Evolutionary conservation across 371 early-diverging fungal genomes (phyloP).

Genomic region (Amoeboaphelidium occidentale): DNA sequence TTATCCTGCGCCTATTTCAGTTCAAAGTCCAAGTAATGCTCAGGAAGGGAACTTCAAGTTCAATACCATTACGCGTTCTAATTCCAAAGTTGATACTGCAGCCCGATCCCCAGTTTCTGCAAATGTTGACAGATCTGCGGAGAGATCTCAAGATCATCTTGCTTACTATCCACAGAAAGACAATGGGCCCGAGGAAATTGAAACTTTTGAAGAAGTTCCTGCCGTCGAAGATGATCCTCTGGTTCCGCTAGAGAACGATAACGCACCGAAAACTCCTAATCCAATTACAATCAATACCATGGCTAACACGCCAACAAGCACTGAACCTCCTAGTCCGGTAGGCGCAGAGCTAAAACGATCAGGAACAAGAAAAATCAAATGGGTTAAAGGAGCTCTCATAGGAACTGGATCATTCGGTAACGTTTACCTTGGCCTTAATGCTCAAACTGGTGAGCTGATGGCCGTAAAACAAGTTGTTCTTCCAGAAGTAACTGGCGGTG

Average conservation of each 20-base stretch:
- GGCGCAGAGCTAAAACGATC: background rate
- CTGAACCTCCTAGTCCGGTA: background rate
- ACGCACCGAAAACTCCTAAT: background rate
- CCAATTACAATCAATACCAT: background rate
- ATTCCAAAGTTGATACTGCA: no score
- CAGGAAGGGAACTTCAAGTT: no score
- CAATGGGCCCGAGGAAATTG: background rate
- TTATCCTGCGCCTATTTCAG: no score
- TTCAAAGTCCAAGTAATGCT: no score
- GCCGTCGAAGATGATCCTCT: background rate
- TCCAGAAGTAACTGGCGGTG: no score
- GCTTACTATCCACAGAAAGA: no score
- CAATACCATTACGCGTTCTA: no score
- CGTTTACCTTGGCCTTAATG: constrained; percentile 76
- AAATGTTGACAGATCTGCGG: background rate
- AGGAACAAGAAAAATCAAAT: constrained; percentile 8
- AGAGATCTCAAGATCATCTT: background rate
- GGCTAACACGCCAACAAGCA: background rate
- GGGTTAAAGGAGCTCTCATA: constrained; percentile 73
- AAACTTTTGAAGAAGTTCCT: background rate
- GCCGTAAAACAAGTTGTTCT: constrained; percentile 91
- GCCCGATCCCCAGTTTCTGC: no score
- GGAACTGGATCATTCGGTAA: constrained; percentile 92
- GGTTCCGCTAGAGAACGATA: background rate
- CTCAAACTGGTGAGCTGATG: constrained; percentile 61